Evolutionary conservation across 2,329 filamentous ascomycete genomes (phyloP).

Genomic region (Cladosporium sp.): DNA sequence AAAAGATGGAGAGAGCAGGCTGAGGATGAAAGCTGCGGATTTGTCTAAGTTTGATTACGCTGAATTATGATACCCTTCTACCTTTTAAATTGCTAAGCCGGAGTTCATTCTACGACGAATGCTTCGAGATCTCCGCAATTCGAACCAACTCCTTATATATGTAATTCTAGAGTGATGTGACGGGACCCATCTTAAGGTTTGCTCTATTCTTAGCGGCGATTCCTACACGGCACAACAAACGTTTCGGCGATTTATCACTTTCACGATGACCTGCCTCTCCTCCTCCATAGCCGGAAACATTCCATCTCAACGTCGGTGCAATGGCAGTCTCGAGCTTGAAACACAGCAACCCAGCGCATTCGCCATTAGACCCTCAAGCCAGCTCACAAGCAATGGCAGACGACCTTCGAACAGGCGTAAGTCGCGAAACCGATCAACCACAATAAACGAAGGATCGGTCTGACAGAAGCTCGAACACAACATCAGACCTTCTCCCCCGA

Average conservation of each 20-base stretch:
- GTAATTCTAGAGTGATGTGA: background rate
- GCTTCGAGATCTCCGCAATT: background rate
- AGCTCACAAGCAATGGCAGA: background rate
- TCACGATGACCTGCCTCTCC: background rate
- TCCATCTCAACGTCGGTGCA: too few relatives aligned
- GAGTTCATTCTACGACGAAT: too few relatives aligned
- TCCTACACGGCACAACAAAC: background rate
- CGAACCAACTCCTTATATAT: background rate
- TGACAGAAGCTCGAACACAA: too few relatives aligned
- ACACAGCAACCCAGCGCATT: too few relatives aligned
- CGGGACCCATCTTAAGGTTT: background rate
- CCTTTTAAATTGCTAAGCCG: background rate
- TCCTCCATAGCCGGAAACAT: background rate
- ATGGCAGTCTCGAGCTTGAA: background rate
- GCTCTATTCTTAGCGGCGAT: background rate
- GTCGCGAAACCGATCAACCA: background rate
- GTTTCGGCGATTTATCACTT: background rate
- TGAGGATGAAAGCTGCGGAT: background rate
- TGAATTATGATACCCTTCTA: conserved; percentile 13
- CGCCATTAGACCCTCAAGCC: background rate
- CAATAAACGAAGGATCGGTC: background rate
- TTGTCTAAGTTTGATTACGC: conserved; percentile 1
- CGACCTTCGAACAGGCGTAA: background rate
- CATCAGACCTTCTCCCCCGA: background rate
- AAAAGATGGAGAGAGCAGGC: background rate